A percentile compares a stretch with the other conserved stretches of the same genome.
Conservation (phyloP, 1,139 yeast genomes). For the Candida neerlandica region DNA sequence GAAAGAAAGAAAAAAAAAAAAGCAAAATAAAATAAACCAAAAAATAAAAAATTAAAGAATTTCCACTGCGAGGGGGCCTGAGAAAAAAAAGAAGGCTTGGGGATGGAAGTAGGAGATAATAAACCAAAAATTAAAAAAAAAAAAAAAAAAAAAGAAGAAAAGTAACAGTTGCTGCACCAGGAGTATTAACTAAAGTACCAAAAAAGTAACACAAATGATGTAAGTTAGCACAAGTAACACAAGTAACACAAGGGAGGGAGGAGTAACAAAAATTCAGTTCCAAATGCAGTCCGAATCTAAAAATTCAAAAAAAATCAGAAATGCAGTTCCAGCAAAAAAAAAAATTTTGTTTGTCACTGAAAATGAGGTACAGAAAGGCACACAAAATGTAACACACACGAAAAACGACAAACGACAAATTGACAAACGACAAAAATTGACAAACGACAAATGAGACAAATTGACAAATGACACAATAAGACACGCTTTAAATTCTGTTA, state of each 20-base stretch:
- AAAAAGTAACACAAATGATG: no score
- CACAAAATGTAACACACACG: constrained; percentile 1
- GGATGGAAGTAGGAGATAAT: no score
- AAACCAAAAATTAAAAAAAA: no score
- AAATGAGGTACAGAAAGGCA: constrained; percentile 5
- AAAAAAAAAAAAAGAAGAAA: no score
- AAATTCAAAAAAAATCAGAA: background rate
- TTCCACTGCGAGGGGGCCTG: background rate
- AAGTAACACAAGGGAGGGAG: background rate
- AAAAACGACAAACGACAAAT: background rate
- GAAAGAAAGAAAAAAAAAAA: background rate
- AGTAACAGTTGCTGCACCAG: no score
- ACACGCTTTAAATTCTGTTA: background rate
- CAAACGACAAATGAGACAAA: background rate
- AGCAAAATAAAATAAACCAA: background rate
- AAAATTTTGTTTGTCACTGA: background rate
- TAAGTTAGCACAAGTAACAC: no score
- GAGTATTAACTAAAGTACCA: no score
- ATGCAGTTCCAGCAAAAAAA: no score
- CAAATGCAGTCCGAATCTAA: no score
- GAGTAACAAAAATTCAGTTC: no score
- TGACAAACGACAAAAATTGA: background rate
- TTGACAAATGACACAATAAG: background rate
- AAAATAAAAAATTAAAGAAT: background rate
- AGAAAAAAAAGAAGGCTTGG: background rate